Conservation (phyloP, 2,329 filamentous ascomycete genomes). For the Claviceps monticola region DNA sequence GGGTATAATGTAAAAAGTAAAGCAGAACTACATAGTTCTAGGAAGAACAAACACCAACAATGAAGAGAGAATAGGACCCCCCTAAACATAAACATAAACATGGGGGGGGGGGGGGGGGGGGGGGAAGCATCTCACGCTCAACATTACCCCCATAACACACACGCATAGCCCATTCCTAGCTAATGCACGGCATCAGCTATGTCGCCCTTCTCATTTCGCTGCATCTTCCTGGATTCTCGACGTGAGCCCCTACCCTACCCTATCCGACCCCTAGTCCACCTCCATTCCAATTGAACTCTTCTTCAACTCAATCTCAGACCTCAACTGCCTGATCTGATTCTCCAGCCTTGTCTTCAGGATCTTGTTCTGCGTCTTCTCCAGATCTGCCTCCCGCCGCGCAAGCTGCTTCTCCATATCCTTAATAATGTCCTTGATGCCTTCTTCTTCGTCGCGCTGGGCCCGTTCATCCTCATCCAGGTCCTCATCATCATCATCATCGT, state of each 20-base stretch:
- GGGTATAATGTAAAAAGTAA: too few relatives aligned
- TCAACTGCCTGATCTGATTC: slow-evolving; percentile 33
- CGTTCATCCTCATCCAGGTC: slow-evolving; percentile 39
- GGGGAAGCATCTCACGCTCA: too few relatives aligned
- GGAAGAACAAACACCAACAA: too few relatives aligned
- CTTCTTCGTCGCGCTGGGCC: slow-evolving; percentile 33
- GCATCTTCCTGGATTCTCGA: too few relatives aligned
- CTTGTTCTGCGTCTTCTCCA: slow-evolving; percentile 28
- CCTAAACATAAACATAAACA: too few relatives aligned
- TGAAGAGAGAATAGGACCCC: too few relatives aligned
- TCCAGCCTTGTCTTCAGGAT: slow-evolving; percentile 38
- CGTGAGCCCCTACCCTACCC: slow-evolving; percentile 7
- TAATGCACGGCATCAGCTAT: too few relatives aligned
- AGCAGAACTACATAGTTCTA: too few relatives aligned
- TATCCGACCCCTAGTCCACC: slow-evolving; percentile 18
- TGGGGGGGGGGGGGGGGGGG: too few relatives aligned
- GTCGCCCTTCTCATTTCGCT: too few relatives aligned
- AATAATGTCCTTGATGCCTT: slow-evolving; percentile 42
- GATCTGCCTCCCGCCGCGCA: slow-evolving; percentile 28
- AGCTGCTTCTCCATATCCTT: slow-evolving; percentile 38
- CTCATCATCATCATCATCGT: slow-evolving; percentile 32
- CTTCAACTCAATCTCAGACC: slow-evolving; percentile 30
- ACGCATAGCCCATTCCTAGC: too few relatives aligned
- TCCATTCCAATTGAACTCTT: slow-evolving; percentile 29
- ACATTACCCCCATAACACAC: too few relatives aligned